A percentile compares a stretch with the other conserved stretches of the same genome.
These are phyloP conservation scores for Orobanche coerulescens DNA, from an alignment of 257 asterid genomes.

Conservation along the genomic window DNA sequence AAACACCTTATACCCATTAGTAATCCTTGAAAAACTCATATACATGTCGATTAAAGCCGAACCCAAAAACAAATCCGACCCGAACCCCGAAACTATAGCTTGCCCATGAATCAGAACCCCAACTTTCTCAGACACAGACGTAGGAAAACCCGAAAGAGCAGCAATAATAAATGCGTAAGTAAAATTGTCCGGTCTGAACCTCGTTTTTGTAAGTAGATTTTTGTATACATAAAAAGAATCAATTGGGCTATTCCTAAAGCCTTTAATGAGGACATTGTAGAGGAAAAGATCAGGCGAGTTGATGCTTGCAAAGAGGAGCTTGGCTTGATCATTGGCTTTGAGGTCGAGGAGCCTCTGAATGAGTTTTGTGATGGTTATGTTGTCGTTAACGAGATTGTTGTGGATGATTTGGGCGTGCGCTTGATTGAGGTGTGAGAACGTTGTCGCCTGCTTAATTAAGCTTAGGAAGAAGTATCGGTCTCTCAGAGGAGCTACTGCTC, in stretches of 20 bases:
- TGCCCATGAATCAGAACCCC: constrained; percentile 75
- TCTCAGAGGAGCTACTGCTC: constrained; percentile 37
- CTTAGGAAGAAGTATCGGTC: constrained; percentile 46
- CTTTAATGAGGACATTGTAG: constrained; percentile 72
- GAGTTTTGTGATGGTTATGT: constrained; percentile 53
- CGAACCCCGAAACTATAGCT: constrained; percentile 49
- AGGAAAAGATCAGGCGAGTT: constrained; percentile 65
- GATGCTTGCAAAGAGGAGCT: constrained; percentile 40
- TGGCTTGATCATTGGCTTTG: constrained; percentile 49
- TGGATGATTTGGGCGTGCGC: constrained; percentile 61
- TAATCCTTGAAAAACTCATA: constrained; percentile 34
- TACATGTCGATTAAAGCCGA: constrained; percentile 68
- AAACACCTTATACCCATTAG: constrained; percentile 62
- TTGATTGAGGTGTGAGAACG: constrained; percentile 52
- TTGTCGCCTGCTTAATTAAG: constrained; percentile 38
- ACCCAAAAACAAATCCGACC: constrained; percentile 68
- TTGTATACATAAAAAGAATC: constrained; percentile 45
- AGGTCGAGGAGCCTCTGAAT: constrained; percentile 55
- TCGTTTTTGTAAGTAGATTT: constrained; percentile 33
- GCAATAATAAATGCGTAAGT: constrained; percentile 56
- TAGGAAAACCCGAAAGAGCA: constrained; percentile 45
- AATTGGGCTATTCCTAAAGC: constrained; percentile 40
- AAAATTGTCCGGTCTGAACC: constrained; percentile 61
- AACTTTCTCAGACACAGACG: constrained; percentile 28
- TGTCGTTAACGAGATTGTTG: constrained; percentile 34